A percentile compares a stretch with the other conserved stretches of the same genome.
Conservation (phyloP, 768 basidiomycete species). For the Suillus hirtellus region DNA sequence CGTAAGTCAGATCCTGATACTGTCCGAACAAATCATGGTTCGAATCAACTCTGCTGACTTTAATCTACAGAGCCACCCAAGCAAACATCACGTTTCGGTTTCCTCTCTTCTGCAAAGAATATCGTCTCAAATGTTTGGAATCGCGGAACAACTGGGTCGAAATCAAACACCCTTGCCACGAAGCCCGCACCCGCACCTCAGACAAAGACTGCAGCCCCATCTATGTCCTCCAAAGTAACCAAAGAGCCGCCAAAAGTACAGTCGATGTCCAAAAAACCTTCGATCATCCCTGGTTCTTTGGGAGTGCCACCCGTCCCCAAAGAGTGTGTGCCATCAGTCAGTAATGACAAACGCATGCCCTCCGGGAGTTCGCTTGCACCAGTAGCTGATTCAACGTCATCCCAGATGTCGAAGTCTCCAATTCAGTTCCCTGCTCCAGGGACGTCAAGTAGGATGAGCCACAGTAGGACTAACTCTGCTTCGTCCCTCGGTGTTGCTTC, state of each 20-base stretch:
- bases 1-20: slow-evolving; percentile 40
- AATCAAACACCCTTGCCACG: slow-evolving; percentile 29
- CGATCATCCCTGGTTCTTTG: slow-evolving; percentile 22
- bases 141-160: slow-evolving; percentile 42
- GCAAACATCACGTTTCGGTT: slow-evolving; percentile 59
- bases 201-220: background rate
- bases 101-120: slow-evolving; percentile 67
- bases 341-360: slow-evolving; percentile 19
- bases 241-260: slow-evolving; percentile 16
- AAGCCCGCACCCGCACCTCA: slow-evolving; percentile 24
- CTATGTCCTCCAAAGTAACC: slow-evolving; percentile 8
- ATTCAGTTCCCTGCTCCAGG: slow-evolving; percentile 19
- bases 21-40: slow-evolving; percentile 3
- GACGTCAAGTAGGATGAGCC: slow-evolving; percentile 17
- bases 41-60: slow-evolving; percentile 12
- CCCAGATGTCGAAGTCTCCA: slow-evolving; percentile 24
- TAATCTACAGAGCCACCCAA: slow-evolving; percentile 38
- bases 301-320: slow-evolving; percentile 18
- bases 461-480: slow-evolving; percentile 24
- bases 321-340: slow-evolving; percentile 3
- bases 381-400: slow-evolving; percentile 16
- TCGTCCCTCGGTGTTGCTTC: slow-evolving; percentile 42
- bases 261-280: slow-evolving; percentile 23
- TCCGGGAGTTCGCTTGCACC: slow-evolving; percentile 23
- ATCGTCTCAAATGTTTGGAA: slow-evolving; percentile 77